phyloP scores from a whole-genome alignment of 225 moss, liverwort and hornwort genomes.

The Takakia lepidozioides region DNA sequence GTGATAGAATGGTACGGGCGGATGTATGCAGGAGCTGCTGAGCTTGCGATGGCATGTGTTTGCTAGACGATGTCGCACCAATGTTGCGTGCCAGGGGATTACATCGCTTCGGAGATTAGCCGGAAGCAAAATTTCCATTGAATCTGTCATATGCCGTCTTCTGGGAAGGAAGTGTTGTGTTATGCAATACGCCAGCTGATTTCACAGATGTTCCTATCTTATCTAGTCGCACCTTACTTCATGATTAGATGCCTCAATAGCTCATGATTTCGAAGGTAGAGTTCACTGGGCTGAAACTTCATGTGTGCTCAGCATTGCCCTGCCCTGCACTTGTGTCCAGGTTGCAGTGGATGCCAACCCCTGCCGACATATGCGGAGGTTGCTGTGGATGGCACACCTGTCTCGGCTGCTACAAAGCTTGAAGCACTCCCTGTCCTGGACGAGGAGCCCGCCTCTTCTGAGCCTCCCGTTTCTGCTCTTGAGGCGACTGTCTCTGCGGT shows the following conservation, averaged over 20 bases:
- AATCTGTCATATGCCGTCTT: too few relatives aligned
- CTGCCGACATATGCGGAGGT: too few relatives aligned
- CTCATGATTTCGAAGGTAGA: too few relatives aligned
- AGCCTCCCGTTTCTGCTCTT: constrained; percentile 19
- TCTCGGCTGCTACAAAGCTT: constrained; percentile 29
- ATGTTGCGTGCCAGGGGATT: constrained; percentile 2
- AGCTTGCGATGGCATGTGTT: not conserved
- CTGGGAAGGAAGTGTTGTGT: too few relatives aligned
- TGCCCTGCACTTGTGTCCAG: not conserved
- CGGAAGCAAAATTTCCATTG: too few relatives aligned
- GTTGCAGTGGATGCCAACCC: constrained; percentile 7
- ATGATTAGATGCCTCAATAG: too few relatives aligned
- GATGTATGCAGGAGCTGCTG: not conserved
- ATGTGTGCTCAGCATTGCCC: not conserved
- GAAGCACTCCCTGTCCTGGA: constrained; percentile 16
- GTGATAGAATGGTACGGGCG: too few relatives aligned
- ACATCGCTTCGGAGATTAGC: too few relatives aligned
- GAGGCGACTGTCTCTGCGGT: constrained; percentile 66
- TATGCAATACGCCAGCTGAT: not conserved
- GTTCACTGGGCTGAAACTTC: not conserved
- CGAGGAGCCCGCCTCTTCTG: constrained; percentile 18
- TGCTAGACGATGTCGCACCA: too few relatives aligned
- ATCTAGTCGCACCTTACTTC: too few relatives aligned
- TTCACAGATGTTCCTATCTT: too few relatives aligned
- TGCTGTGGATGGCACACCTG: constrained; percentile 7